Evolutionary conservation across 495 filamentous ascomycete genomes (phyloP).

Genomic region (Parathielavia appendiculata): DNA sequence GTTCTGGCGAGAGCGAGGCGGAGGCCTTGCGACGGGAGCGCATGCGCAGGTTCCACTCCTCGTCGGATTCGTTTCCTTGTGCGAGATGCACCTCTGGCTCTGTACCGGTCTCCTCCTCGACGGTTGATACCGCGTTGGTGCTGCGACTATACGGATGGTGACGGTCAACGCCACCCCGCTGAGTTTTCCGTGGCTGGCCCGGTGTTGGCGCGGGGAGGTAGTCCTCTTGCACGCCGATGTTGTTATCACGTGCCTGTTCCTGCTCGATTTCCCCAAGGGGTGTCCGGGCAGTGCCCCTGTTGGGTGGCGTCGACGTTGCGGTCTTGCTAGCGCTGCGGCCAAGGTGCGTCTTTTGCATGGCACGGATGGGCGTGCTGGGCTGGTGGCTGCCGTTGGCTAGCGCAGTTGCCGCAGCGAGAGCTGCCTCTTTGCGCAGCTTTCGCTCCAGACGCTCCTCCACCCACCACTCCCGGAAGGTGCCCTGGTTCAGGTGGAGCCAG

Average conservation of each 20-base stretch:
- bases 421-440: slow-evolving; percentile 43
- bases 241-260: slow-evolving; percentile 55
- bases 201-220: slow-evolving; percentile 92
- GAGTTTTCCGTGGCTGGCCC: slow-evolving; percentile 88
- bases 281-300: slow-evolving; percentile 66
- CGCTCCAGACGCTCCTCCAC: slow-evolving; percentile 78
- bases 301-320: slow-evolving; percentile 71
- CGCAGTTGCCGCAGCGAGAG: slow-evolving; percentile 49
- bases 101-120: slow-evolving; percentile 38
- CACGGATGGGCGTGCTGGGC: slow-evolving; percentile 70
- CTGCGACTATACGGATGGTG: slow-evolving; percentile 51
- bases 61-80: slow-evolving; percentile 65
- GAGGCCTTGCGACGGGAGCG: slow-evolving; percentile 55
- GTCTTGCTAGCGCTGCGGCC: slow-evolving; percentile 50
- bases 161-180: slow-evolving; percentile 41
- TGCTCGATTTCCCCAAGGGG: slow-evolving; percentile 86
- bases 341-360: slow-evolving; percentile 52
- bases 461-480: slow-evolving; percentile 97
- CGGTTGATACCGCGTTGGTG: slow-evolving; percentile 32
- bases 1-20: slow-evolving; percentile 39
- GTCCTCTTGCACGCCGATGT: slow-evolving; percentile 60
- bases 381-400: slow-evolving; percentile 40
- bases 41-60: slow-evolving; percentile 70
- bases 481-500: slow-evolving; percentile 97
- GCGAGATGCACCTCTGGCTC: slow-evolving; percentile 45